Evolutionary conservation across 805 yeast species (phyloP), one percentile per base, ranked within the genome.

Genomic region (Torulaspora quercuum): DNA sequence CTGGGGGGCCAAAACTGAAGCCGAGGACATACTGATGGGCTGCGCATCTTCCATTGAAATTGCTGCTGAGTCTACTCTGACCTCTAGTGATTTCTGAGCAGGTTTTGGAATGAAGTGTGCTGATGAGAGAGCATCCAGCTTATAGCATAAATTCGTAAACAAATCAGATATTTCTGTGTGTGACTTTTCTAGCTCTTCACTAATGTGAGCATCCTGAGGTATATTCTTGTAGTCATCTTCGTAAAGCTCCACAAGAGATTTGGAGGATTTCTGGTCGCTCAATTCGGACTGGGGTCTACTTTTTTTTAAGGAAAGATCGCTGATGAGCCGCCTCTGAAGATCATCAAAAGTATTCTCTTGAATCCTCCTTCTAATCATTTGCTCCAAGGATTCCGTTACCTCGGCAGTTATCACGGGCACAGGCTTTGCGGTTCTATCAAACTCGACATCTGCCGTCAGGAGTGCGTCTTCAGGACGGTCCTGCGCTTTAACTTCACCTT

Each of bases 11-110:
- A 92, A 70, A 32, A 83, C 75, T 9, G 80, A 68, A 14, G 80
- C 85, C 21, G 75, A 67, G 2, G 92, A 76, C 65, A 84, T 70
- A 23, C 88, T 80, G 40, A 86, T 70, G 33, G 98, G 98, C 65
- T 88, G 97, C 1, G 96, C 92, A 55, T 92, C 97, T 64, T 90
- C 98, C 95, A 90, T 85, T 2, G 81, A 56, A 33, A 92, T 81
- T 2, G 95, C 74, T 4, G 95, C 80, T 0, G 84, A 72, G 39
- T 89, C 82, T 24, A 88, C 86, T 57, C 82, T 86, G 55, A 92
- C 80, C 40, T 84, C 88, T 44, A 90, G 66, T 14, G 80, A 65
- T 50, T 85, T 82, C 59, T 84, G 80, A 24, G 84, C 78, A 11
- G 95, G 95, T 61, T 82, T 85, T 34, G 98, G 98, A 43, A 88